Evolutionary conservation across 2,329 filamentous ascomycete species (phyloP), one percentile per base, ranked within the genome.

Genomic region (Monosporascus sp.): DNA sequence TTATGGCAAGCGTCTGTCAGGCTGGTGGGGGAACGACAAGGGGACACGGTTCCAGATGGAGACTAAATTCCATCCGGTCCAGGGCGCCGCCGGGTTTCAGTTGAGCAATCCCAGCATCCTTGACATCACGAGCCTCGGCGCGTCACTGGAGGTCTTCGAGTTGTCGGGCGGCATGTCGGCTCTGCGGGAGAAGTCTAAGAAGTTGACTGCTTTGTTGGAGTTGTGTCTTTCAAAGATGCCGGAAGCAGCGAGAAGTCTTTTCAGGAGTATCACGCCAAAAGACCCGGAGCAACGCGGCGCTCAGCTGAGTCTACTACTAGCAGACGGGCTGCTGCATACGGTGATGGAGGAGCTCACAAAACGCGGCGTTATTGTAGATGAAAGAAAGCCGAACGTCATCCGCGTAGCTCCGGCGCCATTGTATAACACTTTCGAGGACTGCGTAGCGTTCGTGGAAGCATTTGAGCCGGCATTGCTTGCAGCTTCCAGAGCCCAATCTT

Each of bases 21-120:
- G 89, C 11, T 93, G 89, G 89, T 93, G 88, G 88, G 88, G 88
- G 27, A 86, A 84, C 54, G 82, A 87, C 67, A 89, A 88, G 63
- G 68, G 69, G 44, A 83, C 78, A 31, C 77, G 89, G 3, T 92
- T 93, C 68, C 73, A 75, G n/a, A 92, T 92, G 89, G 80, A 82
- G n/a, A 91, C 86, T 49, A 66, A 78, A 68, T 91, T 91, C 67
- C 72, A 81, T 14, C 88, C 89, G 3, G 87, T 88, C 48, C 74
- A 80, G 3, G 88, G 89, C 20, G 89, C 89, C 1, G 85, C 83
- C 9, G 89, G 88, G 3, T 93, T 87, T 66, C 88, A 92, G 67
- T 70, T 92, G 38, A 88, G 84, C 44, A 93, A 93, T 62, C 88
- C 88, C 0, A 87, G 81, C 31, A 84, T 87, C 17, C 72, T 91